A percentile compares a stretch with the other conserved stretches of the same genome.
phyloP scores from a whole-genome alignment of 2,329 filamentous ascomycete species.

The Exophiala xenobiotica region DNA sequence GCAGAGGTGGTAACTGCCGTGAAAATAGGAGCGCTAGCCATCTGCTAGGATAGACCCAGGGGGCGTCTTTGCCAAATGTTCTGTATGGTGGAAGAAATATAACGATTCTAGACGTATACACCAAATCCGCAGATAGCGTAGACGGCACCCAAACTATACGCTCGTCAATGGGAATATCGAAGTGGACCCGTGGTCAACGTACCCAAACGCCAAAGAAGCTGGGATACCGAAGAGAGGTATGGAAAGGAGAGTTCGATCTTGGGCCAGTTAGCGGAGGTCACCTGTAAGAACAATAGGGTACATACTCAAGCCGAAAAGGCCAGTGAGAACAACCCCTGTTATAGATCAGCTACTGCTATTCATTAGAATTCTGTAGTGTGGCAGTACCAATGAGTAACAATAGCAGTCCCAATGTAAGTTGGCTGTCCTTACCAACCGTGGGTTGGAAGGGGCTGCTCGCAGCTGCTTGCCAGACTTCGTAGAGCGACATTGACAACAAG shows the following conservation, averaged over 20 bases:
- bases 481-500: constrained; percentile 60
- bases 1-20: constrained; percentile 62
- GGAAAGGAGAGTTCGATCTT: constrained; percentile 79
- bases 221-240: constrained; percentile 77
- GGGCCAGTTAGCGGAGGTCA: constrained; percentile 24
- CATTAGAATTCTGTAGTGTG: constrained; percentile 6
- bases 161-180: constrained; percentile 8
- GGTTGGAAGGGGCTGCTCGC: constrained; percentile 82
- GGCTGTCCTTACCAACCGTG: constrained; percentile 73
- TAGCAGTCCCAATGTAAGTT: constrained; percentile 77
- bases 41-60: constrained; percentile 5
- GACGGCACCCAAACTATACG: constrained; percentile 77
- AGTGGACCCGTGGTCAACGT: constrained; percentile 42
- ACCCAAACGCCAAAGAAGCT: constrained; percentile 88
- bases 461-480: constrained; percentile 91
- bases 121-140: constrained; percentile 99
- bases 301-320: constrained; percentile 82
- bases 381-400: constrained; percentile 67
- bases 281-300: constrained; percentile 6
- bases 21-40: constrained; percentile 50
- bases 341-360: constrained; percentile 18
- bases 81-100: too few relatives aligned
- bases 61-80: too few relatives aligned
- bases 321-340: constrained; percentile 65
- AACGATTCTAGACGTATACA: constrained; percentile 81